A percentile compares a stretch with the other conserved stretches of the same genome.
Evolutionary conservation across 345 rosid genomes (phyloP).

Genomic region (Syzygium aromaticum): DNA sequence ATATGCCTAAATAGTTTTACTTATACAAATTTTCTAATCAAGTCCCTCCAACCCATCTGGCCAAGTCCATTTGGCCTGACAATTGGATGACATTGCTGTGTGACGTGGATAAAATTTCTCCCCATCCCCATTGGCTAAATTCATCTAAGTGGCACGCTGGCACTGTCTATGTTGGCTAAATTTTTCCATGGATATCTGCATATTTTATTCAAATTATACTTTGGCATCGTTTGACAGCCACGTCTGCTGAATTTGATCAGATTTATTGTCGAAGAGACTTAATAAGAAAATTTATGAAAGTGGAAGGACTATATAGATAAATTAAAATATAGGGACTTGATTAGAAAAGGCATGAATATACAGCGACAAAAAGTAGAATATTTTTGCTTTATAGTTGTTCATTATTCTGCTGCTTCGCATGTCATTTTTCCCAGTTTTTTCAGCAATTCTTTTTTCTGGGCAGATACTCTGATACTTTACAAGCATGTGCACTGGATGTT

Average conservation of each 20-base stretch:
- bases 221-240: neutral
- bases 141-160: neutral
- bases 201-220: neutral
- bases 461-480: conserved; percentile 57
- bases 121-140: neutral
- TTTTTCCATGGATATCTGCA: neutral
- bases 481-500: conserved; percentile 69
- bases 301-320: neutral
- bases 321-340: neutral
- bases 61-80: neutral
- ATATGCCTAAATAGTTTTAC: neutral
- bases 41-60: neutral
- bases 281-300: neutral
- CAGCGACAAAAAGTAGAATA: neutral
- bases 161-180: neutral
- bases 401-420: neutral
- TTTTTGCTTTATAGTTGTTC: neutral
- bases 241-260: neutral
- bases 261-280: neutral
- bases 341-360: neutral
- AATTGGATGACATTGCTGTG: neutral
- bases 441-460: conserved; percentile 1
- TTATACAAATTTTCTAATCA: neutral
- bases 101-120: neutral
- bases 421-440: neutral